These are phyloP conservation scores for Quercus aquifolioides DNA, from an alignment of 306 rosid species.

Conservation along the genomic window DNA sequence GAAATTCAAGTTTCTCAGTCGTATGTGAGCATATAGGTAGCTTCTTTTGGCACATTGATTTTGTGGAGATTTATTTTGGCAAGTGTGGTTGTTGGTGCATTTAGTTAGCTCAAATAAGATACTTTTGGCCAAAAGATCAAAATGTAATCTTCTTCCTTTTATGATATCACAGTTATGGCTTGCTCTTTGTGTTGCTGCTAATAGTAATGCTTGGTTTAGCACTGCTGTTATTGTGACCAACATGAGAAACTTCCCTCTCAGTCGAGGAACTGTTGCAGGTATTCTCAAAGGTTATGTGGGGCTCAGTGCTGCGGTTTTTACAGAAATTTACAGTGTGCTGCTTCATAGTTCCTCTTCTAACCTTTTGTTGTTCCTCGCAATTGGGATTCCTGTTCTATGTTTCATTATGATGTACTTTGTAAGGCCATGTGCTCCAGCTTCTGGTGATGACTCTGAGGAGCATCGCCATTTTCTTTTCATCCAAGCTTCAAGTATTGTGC, in stretches of 20 bases:
- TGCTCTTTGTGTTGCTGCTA: conserved; percentile 60
- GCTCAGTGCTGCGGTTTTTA: conserved; percentile 69
- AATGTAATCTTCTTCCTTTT: neutral
- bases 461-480: conserved; percentile 53
- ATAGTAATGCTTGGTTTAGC: conserved; percentile 72
- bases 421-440: conserved; percentile 71
- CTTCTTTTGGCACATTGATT: neutral
- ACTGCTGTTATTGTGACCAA: conserved; percentile 78
- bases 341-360: conserved; percentile 59
- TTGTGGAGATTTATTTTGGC: neutral
- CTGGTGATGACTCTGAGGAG: conserved; percentile 49
- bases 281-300: conserved; percentile 77
- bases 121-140: neutral
- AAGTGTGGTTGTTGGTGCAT: neutral
- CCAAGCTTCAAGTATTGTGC: conserved; percentile 56
- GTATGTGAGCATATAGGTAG: neutral
- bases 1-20: neutral
- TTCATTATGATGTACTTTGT: conserved; percentile 61
- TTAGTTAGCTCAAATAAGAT: neutral
- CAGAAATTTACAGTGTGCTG: conserved; percentile 49
- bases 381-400: conserved; percentile 65
- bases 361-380: conserved; percentile 55
- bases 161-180: conserved; percentile 55
- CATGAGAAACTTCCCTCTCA: conserved; percentile 80
- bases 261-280: conserved; percentile 76